These are phyloP conservation scores for Jaapia argillacea DNA, from an alignment of 768 basidiomycete species.

Conservation along the genomic window DNA sequence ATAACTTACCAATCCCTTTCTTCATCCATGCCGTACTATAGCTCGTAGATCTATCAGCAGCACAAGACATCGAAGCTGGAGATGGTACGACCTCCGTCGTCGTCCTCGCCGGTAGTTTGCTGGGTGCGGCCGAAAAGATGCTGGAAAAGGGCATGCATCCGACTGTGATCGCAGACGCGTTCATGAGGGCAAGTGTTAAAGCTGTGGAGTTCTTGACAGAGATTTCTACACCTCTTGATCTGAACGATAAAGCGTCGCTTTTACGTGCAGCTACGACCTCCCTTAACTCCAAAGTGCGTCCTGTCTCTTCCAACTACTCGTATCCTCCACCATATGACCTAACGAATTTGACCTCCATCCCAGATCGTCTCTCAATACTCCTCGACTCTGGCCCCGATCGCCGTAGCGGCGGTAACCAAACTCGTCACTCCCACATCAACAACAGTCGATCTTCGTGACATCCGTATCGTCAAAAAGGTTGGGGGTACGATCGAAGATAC, in stretches of 20 bases:
- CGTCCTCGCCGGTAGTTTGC: constrained; percentile 86
- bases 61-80: constrained; percentile 97
- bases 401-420: constrained; percentile 91
- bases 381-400: constrained; percentile 95
- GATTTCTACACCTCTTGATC: constrained; percentile 85
- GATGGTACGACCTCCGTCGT: constrained; percentile 98
- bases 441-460: constrained; percentile 93
- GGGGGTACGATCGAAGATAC: constrained; percentile 99
- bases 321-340: background rate
- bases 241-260: constrained; percentile 77
- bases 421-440: constrained; percentile 82
- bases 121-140: constrained; percentile 96
- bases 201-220: constrained; percentile 91
- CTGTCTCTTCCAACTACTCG: background rate
- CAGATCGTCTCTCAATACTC: constrained; percentile 99
- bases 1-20: background rate
- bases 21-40: constrained; percentile 24
- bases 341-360: background rate
- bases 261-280: constrained; percentile 92
- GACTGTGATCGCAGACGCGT: constrained; percentile 92
- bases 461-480: constrained; percentile 95
- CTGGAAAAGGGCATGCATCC: constrained; percentile 96
- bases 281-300: constrained; percentile 83
- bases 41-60: constrained; percentile 96
- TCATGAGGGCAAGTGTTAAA: constrained; percentile 85